Base-by-base conservation (phyloP, 2,329 filamentous ascomycete genomes). In the Aspergillus sp. region DNA sequence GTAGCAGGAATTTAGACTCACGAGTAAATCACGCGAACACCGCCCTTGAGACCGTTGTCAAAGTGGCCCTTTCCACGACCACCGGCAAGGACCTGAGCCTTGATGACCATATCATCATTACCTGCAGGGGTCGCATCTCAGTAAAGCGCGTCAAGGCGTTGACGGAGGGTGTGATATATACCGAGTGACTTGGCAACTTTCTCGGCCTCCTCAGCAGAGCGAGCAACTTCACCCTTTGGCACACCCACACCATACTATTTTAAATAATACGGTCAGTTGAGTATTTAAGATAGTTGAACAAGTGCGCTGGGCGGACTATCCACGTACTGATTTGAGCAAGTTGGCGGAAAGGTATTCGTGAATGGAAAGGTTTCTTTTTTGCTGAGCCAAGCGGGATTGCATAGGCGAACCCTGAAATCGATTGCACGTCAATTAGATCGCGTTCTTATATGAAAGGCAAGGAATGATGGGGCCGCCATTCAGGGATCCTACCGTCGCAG, bases 11-110 rank as follows among this genome's bases (percentile, higher is more conserved):
- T 23, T 41, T 35, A 35, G 47, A 75, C 84, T 71, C 78, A 87
- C 83, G 93, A 98, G 86, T 98, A 99, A 80, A 99, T 96, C 72
- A 99, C 93, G 71, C 95, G 88, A 70, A 99, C 95, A 82, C 95
- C 95, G 72, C 95, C 95, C 85, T 99, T 99, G 76, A 99, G 88
- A 71, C 95, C 95, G 80, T 97, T 98, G 82, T 96, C 92, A 75
- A 99, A 99, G 70, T 87, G 89, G 69, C 95, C 95, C 85, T 99
- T 99, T 80, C 95, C 95, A 83, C 95, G 90, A 66, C 95, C 95
- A 80, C 95, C 95, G 63, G 95, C 95, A 63, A 99, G 90, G 61
- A 99, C 95, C 83, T 99, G 95, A 62, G 95, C 95, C 86, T 99
- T 99, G 86, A 99, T 98, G 69, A 99, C 95, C 87, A 97, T 93